Evolutionary conservation across 345 rosid genomes (phyloP).

Genomic region (Rubroshorea leprosula): DNA sequence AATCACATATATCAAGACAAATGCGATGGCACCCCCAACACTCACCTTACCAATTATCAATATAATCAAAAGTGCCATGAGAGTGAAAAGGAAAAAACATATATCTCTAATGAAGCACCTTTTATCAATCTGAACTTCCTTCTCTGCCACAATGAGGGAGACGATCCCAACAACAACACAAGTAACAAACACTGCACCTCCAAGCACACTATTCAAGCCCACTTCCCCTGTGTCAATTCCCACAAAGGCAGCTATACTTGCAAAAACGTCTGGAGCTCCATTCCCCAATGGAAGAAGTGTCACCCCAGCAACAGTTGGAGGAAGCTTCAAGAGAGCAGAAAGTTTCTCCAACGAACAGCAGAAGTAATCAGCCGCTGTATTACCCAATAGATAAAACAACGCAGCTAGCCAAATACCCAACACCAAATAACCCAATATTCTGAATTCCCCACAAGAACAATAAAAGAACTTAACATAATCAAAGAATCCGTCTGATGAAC

Average conservation of each 20-base stretch:
- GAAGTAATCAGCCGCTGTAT: conserved; percentile 90
- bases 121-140: conserved; percentile 61
- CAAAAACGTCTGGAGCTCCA: conserved; percentile 93
- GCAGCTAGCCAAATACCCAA: conserved; percentile 71
- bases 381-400: conserved; percentile 81
- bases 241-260: conserved; percentile 84
- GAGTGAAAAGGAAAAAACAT: conserved; percentile 66
- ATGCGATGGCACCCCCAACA: conserved; percentile 53
- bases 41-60: conserved; percentile 65
- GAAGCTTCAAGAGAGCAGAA: conserved; percentile 60
- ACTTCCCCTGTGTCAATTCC: conserved; percentile 72
- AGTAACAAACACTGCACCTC: conserved; percentile 88
- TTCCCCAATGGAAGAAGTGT: conserved; percentile 88
- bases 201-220: conserved; percentile 85
- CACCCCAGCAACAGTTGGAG: conserved; percentile 88
- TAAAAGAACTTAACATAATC: conserved; percentile 70
- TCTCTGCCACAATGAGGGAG: conserved; percentile 61
- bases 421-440: conserved; percentile 40
- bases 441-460: conserved; percentile 54
- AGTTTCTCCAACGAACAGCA: conserved; percentile 85
- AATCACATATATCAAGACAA: conserved; percentile 59
- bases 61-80: conserved; percentile 43
- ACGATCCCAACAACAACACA: conserved; percentile 80
- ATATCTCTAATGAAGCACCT: conserved; percentile 78
- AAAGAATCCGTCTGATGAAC: conserved; percentile 70